These are phyloP conservation scores for Hemisphaericaspora xylofermentans DNA, from an alignment of 1,139 yeast genomes.

Conservation along the genomic window DNA sequence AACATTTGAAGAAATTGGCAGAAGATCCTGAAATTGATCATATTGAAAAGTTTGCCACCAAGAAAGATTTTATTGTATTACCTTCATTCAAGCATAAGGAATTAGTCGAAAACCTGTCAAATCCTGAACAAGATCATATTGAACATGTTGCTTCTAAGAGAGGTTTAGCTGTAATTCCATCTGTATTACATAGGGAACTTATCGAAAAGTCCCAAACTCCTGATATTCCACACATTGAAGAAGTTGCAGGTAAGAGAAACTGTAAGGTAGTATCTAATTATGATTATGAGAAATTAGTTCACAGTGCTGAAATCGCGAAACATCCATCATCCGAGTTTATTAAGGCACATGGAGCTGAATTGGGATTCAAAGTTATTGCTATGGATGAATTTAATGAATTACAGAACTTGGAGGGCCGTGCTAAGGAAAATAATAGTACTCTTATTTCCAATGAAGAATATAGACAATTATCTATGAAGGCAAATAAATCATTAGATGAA, in stretches of 20 bases:
- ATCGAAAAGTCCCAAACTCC: constrained; percentile 20
- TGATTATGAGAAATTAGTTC: constrained; percentile 17
- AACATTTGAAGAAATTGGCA: constrained; percentile 9
- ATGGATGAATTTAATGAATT: constrained; percentile 17
- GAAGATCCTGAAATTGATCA: constrained; percentile 8
- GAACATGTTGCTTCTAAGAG: constrained; percentile 6
- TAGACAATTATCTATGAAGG: constrained; percentile 14
- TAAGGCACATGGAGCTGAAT: constrained; percentile 10
- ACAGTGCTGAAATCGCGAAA: constrained; percentile 13
- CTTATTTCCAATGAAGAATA: constrained; percentile 17
- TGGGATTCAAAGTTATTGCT: constrained; percentile 31
- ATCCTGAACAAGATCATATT: constrained; percentile 17
- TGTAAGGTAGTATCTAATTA: constrained; percentile 20
- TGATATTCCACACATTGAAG: constrained; percentile 23
- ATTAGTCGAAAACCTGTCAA: constrained; percentile 7
- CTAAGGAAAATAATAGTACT: constrained; percentile 9
- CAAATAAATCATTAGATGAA: constrained; percentile 7
- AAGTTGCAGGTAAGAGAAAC: constrained; percentile 18
- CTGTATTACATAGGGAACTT: constrained; percentile 13
- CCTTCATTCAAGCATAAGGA: constrained; percentile 3
- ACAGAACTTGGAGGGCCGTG: constrained; percentile 7
- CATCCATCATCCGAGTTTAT: constrained; percentile 29
- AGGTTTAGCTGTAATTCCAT: constrained; percentile 3
- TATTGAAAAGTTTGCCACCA: constrained; percentile 6
- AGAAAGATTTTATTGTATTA: constrained; percentile 3